These are phyloP conservation scores for Calycina marina DNA, from an alignment of 2,329 filamentous ascomycete genomes.

Conservation along the genomic window DNA sequence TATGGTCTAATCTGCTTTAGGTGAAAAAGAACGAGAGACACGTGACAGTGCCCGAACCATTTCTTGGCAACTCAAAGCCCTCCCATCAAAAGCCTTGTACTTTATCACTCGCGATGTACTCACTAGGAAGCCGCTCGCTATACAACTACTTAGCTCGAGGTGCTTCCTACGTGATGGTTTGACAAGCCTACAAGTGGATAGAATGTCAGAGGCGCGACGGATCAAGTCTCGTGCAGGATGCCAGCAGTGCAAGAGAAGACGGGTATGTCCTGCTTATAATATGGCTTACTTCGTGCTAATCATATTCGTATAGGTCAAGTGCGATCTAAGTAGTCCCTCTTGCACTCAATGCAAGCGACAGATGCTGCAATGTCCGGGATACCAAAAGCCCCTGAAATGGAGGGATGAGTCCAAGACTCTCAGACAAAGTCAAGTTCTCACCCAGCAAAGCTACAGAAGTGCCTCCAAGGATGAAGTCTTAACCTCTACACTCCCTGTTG, in stretches of 20 bases:
- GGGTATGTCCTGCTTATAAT: conserved; percentile 1
- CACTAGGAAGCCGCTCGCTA: too few species aligned
- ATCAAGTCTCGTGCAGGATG: conserved; percentile 7
- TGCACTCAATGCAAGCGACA: conserved; percentile 6
- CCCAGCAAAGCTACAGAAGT: not conserved
- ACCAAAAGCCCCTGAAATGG: conserved; percentile 6
- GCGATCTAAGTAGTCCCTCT: not conserved
- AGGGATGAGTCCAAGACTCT: conserved; percentile 1
- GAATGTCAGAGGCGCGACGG: conserved; percentile 6
- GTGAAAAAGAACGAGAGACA: too few species aligned
- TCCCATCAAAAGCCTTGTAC: too few species aligned
- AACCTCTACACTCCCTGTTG: not conserved
- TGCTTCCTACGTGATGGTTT: too few species aligned
- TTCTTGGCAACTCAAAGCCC: too few species aligned
- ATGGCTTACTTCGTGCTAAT: not conserved
- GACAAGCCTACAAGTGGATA: too few species aligned
- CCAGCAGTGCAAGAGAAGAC: conserved; percentile 5
- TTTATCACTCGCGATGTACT: too few species aligned
- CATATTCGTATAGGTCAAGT: not conserved
- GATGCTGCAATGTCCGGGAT: conserved; percentile 5
- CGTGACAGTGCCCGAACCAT: too few species aligned
- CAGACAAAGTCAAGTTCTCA: not conserved
- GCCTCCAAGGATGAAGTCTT: not conserved
- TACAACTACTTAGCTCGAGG: too few species aligned
- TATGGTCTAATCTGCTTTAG: too few species aligned